These are phyloP conservation scores for Melaleuca alternifolia DNA, from an alignment of 345 rosid species.

Conservation along the genomic window DNA sequence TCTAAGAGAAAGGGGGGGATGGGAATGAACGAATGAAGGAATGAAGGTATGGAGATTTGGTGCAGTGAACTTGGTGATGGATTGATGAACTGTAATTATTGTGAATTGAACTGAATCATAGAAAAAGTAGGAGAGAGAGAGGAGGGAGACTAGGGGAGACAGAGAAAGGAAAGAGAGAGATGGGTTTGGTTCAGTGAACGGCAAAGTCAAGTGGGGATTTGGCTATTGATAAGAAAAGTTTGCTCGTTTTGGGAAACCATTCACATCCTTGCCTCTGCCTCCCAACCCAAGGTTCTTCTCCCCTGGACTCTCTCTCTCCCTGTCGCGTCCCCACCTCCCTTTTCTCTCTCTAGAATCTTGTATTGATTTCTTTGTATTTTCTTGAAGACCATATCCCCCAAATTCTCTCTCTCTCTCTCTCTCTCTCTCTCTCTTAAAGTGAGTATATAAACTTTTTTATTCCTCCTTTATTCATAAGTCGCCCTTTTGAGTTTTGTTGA, in stretches of 20 bases:
- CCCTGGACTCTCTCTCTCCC: slow-evolving; percentile 12
- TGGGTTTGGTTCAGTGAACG: slow-evolving; percentile 15
- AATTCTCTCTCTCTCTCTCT: background rate
- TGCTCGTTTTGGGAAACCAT: slow-evolving; percentile 12
- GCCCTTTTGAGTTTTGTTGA: no score
- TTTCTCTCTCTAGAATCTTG: background rate
- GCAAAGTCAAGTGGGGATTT: background rate
- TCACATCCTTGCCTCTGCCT: background rate
- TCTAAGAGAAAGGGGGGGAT: background rate
- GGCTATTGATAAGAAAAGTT: background rate
- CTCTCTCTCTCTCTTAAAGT: no score
- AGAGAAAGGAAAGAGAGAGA: background rate
- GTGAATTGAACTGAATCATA: background rate
- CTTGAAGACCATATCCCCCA: background rate
- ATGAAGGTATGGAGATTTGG: background rate
- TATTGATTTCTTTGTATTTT: background rate
- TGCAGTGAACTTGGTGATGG: background rate
- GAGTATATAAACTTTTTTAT: no score
- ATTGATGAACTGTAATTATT: background rate
- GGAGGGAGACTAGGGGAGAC: background rate
- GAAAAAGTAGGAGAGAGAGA: background rate
- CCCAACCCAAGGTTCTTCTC: slow-evolving; percentile 26
- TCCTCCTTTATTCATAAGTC: no score
- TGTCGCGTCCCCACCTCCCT: background rate
- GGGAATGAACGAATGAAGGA: background rate